These are phyloP conservation scores for Pyracantha coccinea DNA, from an alignment of 331 rosid genomes.

Conservation along the genomic window DNA sequence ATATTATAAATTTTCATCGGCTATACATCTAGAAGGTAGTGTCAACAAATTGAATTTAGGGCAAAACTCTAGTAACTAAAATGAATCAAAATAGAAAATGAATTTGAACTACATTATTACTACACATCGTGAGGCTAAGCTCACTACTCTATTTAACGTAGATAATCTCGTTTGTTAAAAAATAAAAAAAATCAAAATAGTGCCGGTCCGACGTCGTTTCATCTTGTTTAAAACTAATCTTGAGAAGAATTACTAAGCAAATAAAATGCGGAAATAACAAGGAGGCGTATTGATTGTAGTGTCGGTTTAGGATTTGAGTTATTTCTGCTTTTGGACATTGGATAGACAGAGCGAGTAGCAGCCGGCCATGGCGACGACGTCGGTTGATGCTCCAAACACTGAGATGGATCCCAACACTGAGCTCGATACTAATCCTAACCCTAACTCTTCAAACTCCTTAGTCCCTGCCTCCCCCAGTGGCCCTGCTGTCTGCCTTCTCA, in stretches of 20 bases:
- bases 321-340: neutral
- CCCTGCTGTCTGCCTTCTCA: constrained; percentile 61
- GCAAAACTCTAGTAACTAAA: too few species aligned
- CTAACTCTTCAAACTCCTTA: constrained; percentile 43
- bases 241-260: neutral
- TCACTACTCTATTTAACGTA: fast-evolving
- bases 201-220: neutral
- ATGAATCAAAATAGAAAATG: too few species aligned
- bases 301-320: neutral
- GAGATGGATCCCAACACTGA: constrained; percentile 30
- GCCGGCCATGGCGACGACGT: constrained; percentile 43
- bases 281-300: neutral
- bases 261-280: neutral
- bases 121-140: too few species aligned
- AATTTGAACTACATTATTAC: too few species aligned
- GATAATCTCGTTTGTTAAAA: too few species aligned
- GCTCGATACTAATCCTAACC: constrained; percentile 14
- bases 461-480: constrained; percentile 28
- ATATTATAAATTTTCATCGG: too few species aligned
- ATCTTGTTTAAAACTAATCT: neutral
- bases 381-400: constrained; percentile 31
- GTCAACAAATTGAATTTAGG: too few species aligned
- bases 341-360: neutral
- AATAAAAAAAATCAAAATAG: neutral
- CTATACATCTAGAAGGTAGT: too few species aligned